Percentiles rank a stretch among this genome's conserved stretches.
Conservation (phyloP, 2,329 filamentous ascomycete genomes). For the Torrubiellomyces zombiae region DNA sequence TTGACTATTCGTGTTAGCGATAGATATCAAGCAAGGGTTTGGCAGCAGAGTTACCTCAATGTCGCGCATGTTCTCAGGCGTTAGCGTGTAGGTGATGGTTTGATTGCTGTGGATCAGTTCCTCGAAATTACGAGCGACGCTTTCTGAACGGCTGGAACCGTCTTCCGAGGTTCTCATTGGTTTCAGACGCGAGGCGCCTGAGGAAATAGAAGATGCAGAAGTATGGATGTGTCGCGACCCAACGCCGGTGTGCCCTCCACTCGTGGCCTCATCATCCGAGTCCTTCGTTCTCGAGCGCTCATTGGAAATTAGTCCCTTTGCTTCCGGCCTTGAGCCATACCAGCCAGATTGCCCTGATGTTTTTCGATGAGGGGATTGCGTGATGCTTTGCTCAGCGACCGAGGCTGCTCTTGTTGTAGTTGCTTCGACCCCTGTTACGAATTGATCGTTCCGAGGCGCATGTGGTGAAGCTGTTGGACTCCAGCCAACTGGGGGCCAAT, state of each 20-base stretch:
- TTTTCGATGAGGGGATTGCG: constrained; percentile 17
- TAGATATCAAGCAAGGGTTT: constrained; percentile 1
- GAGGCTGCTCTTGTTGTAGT: constrained; percentile 8
- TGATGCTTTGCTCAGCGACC: constrained; percentile 15
- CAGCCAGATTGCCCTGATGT: constrained; percentile 10
- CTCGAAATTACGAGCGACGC: constrained; percentile 55
- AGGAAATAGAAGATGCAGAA: constrained; percentile 34
- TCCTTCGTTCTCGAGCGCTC: constrained; percentile 20
- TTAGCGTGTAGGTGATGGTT: constrained; percentile 69
- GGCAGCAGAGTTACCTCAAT: constrained; percentile 37
- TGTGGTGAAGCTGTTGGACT: too few species aligned
- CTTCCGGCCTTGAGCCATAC: constrained; percentile 12
- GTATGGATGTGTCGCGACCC: constrained; percentile 24
- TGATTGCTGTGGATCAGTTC: constrained; percentile 68
- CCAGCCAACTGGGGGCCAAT: background rate
- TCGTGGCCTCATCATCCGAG: constrained; percentile 15
- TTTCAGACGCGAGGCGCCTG: constrained; percentile 32
- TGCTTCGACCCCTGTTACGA: too few species aligned
- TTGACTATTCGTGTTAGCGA: too few species aligned
- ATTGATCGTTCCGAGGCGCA: too few species aligned
- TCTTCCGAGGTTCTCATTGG: constrained; percentile 42
- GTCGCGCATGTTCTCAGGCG: constrained; percentile 62
- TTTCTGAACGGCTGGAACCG: constrained; percentile 30
- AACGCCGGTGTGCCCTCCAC: constrained; percentile 8
- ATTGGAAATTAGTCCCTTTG: constrained; percentile 21